Conservation (phyloP, 805 yeast species). For the Metschnikowia reukaufii region DNA sequence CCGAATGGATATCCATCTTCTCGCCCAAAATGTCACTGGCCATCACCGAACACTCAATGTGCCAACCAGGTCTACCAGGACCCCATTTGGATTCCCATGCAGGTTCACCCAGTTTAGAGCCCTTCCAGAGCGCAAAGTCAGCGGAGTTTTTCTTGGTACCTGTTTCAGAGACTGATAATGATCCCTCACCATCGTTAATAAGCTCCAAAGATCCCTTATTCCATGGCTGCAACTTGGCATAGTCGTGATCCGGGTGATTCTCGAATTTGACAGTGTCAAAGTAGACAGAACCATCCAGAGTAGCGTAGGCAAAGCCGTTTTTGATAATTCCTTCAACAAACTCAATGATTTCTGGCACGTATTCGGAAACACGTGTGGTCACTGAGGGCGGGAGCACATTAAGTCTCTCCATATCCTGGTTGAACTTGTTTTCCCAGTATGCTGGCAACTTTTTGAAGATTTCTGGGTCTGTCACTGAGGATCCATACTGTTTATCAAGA, state of each 20-base stretch:
- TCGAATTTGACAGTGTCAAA: slow-evolving; percentile 89
- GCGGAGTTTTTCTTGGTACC: slow-evolving; percentile 69
- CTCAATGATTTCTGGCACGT: slow-evolving; percentile 84
- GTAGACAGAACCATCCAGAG: slow-evolving; percentile 92
- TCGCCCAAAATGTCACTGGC: slow-evolving; percentile 85
- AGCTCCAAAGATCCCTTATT: slow-evolving; percentile 84
- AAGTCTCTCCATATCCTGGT: slow-evolving; percentile 79
- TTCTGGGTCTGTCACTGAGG: slow-evolving; percentile 77
- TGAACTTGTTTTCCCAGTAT: slow-evolving; percentile 83
- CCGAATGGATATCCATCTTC: slow-evolving; percentile 90
- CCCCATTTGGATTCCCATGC: slow-evolving; percentile 97
- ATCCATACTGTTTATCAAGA: slow-evolving; percentile 71
- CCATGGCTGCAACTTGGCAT: slow-evolving; percentile 98
- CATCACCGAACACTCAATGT: slow-evolving; percentile 98
- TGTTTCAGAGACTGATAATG: slow-evolving; percentile 48
- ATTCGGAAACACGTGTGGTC: slow-evolving; percentile 93
- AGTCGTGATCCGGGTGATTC: slow-evolving; percentile 64
- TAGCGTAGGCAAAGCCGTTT: slow-evolving; percentile 81
- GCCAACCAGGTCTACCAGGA: slow-evolving; percentile 98
- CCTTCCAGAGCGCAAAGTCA: slow-evolving; percentile 97
- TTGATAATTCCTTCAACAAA: slow-evolving; percentile 73
- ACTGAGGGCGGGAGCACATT: slow-evolving; percentile 83
- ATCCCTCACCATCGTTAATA: slow-evolving; percentile 94
- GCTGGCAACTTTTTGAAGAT: slow-evolving; percentile 81
- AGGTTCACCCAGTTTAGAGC: slow-evolving; percentile 96